These are phyloP conservation scores for Termitomyces sp. DNA, from an alignment of 768 basidiomycete species.

Conservation along the genomic window DNA sequence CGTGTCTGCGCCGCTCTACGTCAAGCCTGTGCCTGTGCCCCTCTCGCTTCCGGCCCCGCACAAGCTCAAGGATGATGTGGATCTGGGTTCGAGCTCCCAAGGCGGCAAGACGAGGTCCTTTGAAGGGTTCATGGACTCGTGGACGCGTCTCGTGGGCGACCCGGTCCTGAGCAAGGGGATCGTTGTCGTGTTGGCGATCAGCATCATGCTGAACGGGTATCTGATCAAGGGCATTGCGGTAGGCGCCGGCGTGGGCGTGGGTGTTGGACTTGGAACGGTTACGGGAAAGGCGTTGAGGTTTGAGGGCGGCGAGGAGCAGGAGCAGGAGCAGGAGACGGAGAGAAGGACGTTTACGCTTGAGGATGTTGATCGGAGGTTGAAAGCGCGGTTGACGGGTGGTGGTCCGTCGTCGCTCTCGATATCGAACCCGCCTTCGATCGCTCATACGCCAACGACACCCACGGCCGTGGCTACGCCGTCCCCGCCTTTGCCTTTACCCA, in stretches of 20 bases:
- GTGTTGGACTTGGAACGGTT: conserved; percentile 15
- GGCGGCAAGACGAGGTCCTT: conserved; percentile 34
- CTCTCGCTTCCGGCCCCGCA: conserved; percentile 6
- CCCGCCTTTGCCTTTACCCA: conserved; percentile 4
- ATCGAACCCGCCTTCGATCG: not conserved
- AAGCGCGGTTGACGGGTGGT: conserved; percentile 29
- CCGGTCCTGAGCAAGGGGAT: conserved; percentile 95
- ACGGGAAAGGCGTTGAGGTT: conserved; percentile 18
- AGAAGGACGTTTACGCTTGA: conserved; percentile 46
- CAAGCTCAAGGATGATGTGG: too few species aligned
- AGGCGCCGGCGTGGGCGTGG: conserved; percentile 33
- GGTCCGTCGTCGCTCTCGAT: not conserved
- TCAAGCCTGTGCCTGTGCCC: conserved; percentile 38
- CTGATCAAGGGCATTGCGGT: conserved; percentile 83
- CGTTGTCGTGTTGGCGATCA: conserved; percentile 79
- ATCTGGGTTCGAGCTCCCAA: too few species aligned
- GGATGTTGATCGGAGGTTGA: conserved; percentile 51
- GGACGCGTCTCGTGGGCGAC: conserved; percentile 91
- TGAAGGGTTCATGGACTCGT: conserved; percentile 85
- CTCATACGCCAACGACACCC: not conserved
- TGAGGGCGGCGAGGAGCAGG: conserved; percentile 18
- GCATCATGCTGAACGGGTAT: conserved; percentile 89
- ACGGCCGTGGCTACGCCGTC: not conserved
- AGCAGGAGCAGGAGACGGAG: conserved; percentile 1
- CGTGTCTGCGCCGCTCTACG: conserved; percentile 55